Base-by-base conservation (phyloP, 345 rosid genomes). In the Lepidium africanum region DNA sequence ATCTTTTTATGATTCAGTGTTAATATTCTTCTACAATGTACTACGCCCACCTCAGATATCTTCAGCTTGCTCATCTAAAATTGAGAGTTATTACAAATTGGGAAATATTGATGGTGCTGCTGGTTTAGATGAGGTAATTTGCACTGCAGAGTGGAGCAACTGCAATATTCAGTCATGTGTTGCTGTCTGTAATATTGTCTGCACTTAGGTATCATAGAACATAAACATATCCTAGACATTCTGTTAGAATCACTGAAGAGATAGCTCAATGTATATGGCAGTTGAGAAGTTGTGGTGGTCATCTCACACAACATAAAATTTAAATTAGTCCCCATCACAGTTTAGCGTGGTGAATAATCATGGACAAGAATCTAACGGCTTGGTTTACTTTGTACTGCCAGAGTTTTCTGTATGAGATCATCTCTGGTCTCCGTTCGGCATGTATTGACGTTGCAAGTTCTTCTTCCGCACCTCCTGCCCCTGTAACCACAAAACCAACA, bases 1-100 rank as follows among this genome's bases (percentile, higher is more conserved):
- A 46, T 89, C 82, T 71, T 94, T 80, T 73, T 91, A 89, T 58
- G 96, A 94, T 77, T 94, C 99, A 1, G 97, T 94, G 64, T 89
- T 96, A 74, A 79, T 87, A 72, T 94, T 94, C 90, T 91, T 94
- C 83, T 84, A 78, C 82, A 91, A 86, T 70, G 85, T 91, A 60
- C 88, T 94, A 61, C 95, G 73, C 62, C 99, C 99, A 46, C 99
- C 99, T 77, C 90, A 65, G 64, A 72, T 71, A 49, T 73, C 87
- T 52, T 62, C 87, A 61, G 49, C 79, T 51, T 65, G 64, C 74
- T 69, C 92, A 63, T 81, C 80, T 69, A 89, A 86, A 77, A 82
- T 81, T 72, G 97, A 89, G 78, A 94, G 87, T 65, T 91, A 91
- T 76, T 90, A 82, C 76, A 83, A 86, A 73, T 70, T 88, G 66